Conservation (phyloP, 768 basidiomycete species). For the Amanita jacksonii region DNA sequence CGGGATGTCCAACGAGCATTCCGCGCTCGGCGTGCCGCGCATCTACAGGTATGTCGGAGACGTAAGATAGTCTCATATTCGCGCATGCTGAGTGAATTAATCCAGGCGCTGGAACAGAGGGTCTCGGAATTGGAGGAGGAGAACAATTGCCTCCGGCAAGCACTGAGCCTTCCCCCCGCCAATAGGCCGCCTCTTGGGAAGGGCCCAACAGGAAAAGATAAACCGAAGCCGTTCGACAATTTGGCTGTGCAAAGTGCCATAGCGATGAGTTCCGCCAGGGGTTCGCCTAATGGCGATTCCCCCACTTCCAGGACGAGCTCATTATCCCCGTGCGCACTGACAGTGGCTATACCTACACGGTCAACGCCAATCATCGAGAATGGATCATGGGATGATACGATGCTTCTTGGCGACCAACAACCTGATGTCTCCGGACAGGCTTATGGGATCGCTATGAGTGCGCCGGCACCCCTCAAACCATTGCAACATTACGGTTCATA, state of each 20-base stretch:
- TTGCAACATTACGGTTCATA: conserved; percentile 33
- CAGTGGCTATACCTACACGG: conserved; percentile 39
- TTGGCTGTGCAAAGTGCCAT: conserved; percentile 15
- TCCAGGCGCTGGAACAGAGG: conserved; percentile 70
- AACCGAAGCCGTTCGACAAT: conserved; percentile 43
- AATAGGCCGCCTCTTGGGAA: conserved; percentile 65
- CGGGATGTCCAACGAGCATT: conserved; percentile 87
- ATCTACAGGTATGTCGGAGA: conserved; percentile 52
- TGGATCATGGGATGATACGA: conserved; percentile 45
- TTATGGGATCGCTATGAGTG: conserved; percentile 36
- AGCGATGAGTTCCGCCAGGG: conserved; percentile 29
- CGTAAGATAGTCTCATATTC: conserved; percentile 32
- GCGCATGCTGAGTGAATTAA: conserved; percentile 9
- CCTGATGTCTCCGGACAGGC: conserved; percentile 30
- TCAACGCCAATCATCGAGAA: conserved; percentile 39
- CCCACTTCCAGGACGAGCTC: conserved; percentile 50
- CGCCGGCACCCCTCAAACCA: conserved; percentile 39
- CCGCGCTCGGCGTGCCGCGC: conserved; percentile 80
- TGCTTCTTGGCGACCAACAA: conserved; percentile 40
- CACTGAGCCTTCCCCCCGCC: conserved; percentile 66
- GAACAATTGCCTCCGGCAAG: conserved; percentile 62
- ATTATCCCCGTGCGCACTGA: conserved; percentile 48
- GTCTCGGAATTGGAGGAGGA: conserved; percentile 81
- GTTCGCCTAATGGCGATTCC: conserved; percentile 35
- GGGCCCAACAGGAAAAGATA: conserved; percentile 85